Evolutionary conservation across 2,329 filamentous ascomycete genomes (phyloP).

Genomic region (Penicillium sp.): DNA sequence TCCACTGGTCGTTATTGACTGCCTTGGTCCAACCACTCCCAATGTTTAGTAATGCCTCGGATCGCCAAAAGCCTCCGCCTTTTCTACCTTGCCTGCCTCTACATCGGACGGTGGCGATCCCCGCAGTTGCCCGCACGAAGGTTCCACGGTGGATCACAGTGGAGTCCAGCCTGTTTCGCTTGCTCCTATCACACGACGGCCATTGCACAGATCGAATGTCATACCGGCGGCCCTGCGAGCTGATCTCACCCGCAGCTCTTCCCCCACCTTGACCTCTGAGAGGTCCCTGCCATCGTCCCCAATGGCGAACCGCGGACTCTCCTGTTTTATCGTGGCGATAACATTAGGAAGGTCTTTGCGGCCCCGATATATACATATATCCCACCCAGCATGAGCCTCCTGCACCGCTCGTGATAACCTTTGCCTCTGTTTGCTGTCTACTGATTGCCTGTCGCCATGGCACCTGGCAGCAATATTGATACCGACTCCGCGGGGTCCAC

Average conservation of each 20-base stretch:
- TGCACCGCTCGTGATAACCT: slow-evolving; percentile 6
- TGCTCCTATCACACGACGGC: slow-evolving; percentile 5
- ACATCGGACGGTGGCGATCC: slow-evolving; percentile 44
- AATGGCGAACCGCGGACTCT: slow-evolving; percentile 1
- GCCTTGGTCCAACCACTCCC: slow-evolving; percentile 1
- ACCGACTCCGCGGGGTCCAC: slow-evolving; percentile 51
- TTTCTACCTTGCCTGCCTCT: too few relatives aligned
- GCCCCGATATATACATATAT: slow-evolving; percentile 16
- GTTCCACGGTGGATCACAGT: slow-evolving; percentile 25
- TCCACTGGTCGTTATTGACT: too few relatives aligned
- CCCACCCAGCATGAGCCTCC: slow-evolving; percentile 9
- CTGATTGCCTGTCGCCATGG: slow-evolving; percentile 50
- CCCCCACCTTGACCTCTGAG: too few relatives aligned
- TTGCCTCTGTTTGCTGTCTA: slow-evolving; percentile 7
- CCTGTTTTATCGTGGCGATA: slow-evolving; percentile 9
- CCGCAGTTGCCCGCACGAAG: slow-evolving; percentile 25
- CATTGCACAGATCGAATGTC: neutral
- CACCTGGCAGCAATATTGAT: slow-evolving; percentile 57
- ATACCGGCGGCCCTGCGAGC: slow-evolving; percentile 12
- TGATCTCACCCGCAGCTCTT: slow-evolving; percentile 13
- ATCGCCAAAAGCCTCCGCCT: neutral
- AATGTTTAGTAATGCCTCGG: slow-evolving; percentile 7
- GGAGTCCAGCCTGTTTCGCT: slow-evolving; percentile 2
- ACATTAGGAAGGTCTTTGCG: slow-evolving; percentile 24
- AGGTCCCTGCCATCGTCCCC: slow-evolving; percentile 11